Evolutionary conservation across 495 filamentous ascomycete species (phyloP), one percentile per base, ranked within the genome.

Genomic region (Pyrenopolyporus hunteri): DNA sequence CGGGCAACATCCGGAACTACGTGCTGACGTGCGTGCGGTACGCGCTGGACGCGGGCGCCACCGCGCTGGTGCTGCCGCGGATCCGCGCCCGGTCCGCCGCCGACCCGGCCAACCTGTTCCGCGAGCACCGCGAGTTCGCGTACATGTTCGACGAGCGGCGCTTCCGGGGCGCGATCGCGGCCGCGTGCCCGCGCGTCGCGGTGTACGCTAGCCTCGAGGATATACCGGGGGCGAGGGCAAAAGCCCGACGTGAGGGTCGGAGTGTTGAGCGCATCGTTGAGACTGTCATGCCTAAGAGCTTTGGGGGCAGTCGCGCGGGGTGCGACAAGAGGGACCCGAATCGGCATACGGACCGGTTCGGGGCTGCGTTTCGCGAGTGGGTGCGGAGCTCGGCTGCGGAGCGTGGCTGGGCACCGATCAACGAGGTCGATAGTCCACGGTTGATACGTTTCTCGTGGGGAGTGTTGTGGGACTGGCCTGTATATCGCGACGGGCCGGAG

Each of bases 1-100:
- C 80, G 6, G 79, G 80, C 29, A 82, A 82, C 60, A 81, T 82
- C 37, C 72, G 80, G 37, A 81, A 80, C 64, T 82, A 77, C 66
- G 76, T 82, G 50, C 68, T 82, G 17, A 80, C 75, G 4, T 82
- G 80, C 58, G 9, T 81, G 0, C 75, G 80, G 4, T 81, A 78
- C 69, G 77, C 74, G 13, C 72, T 82, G 36, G 80, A 80, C 23
- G 78, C 77, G 11, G 80, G 80, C 16, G 80, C 78, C 22, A 73
- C 76, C 1, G 70, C 62, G 1, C 47, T 82, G 17, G 70, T 80
- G 7, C 58, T 81, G n/a, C 79, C 79, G 6, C 69, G 66, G 26
- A 77, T 81, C 54, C 57, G 66, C n/a, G 48, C 67, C 0, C 73
- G 77, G 23, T 66, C 71, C 70, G 1, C 46, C 50, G 4, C 54